Evolutionary conservation across 2,329 filamentous ascomycete species (phyloP).

Genomic region (Exophiala bonariae): DNA sequence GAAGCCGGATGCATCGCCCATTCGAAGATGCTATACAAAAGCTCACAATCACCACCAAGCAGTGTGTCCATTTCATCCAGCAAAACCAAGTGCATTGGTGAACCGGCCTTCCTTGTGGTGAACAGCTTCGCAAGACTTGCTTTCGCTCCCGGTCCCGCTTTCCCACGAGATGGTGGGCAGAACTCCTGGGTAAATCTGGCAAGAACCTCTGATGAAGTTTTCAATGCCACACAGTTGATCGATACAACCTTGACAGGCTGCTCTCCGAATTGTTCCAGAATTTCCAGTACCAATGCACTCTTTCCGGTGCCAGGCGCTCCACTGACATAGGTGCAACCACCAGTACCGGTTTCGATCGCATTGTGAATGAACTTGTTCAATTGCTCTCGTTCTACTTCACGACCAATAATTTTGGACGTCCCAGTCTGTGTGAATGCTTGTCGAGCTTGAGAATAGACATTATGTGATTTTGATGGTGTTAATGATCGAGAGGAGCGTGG

Average conservation of each 20-base stretch:
- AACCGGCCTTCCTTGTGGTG: slow-evolving; percentile 55
- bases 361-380: slow-evolving; percentile 68
- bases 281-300: slow-evolving; percentile 85
- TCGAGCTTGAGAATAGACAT: slow-evolving; percentile 82
- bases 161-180: slow-evolving; percentile 59
- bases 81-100: slow-evolving; percentile 72
- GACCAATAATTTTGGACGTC: slow-evolving; percentile 73
- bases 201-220: slow-evolving; percentile 83
- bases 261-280: slow-evolving; percentile 62
- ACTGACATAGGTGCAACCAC: slow-evolving; percentile 90
- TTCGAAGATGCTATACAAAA: slow-evolving; percentile 91
- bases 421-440: slow-evolving; percentile 83
- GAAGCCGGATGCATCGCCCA: slow-evolving; percentile 87
- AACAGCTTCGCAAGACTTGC: slow-evolving; percentile 71
- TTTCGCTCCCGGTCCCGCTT: slow-evolving; percentile 67
- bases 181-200: slow-evolving; percentile 72
- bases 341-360: slow-evolving; percentile 59
- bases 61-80: slow-evolving; percentile 96
- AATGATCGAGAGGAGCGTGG: slow-evolving; percentile 77
- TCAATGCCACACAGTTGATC: slow-evolving; percentile 97
- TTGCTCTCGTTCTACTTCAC: slow-evolving; percentile 67
- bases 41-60: slow-evolving; percentile 81
- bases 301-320: slow-evolving; percentile 96
- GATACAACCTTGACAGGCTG: slow-evolving; percentile 67
- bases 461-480: slow-evolving; percentile 65